A percentile compares a stretch with the other conserved stretches of the same genome.
Evolutionary conservation across 2,329 filamentous ascomycete species (phyloP).

Genomic region (Alternaria longipes): DNA sequence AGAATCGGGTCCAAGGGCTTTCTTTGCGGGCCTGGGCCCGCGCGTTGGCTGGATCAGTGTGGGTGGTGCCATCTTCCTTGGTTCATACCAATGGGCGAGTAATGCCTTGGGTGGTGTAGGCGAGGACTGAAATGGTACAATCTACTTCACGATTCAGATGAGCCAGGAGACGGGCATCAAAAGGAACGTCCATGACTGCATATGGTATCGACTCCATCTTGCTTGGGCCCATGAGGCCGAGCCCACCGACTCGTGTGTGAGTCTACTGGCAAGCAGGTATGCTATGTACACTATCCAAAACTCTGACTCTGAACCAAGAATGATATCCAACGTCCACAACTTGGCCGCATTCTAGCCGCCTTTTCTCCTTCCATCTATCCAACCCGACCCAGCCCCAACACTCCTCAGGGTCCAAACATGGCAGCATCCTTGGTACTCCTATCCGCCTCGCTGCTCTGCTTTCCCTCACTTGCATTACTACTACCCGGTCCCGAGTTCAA

Average conservation of each 20-base stretch:
- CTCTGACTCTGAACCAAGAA: background rate
- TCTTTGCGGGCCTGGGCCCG: constrained; percentile 81
- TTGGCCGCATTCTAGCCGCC: background rate
- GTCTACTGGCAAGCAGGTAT: background rate
- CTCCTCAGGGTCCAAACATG: constrained; percentile 25
- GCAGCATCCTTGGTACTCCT: constrained; percentile 32
- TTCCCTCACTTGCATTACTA: constrained; percentile 44
- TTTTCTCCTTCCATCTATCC: background rate
- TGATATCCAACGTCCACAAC: background rate
- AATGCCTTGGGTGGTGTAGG: constrained; percentile 70
- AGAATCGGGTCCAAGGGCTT: constrained; percentile 71
- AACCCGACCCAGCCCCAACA: background rate
- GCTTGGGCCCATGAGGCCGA: background rate
- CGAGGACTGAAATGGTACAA: constrained; percentile 13
- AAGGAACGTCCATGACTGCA: background rate
- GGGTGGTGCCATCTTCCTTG: constrained; percentile 92
- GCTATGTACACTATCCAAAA: constrained; percentile 9
- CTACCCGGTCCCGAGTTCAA: constrained; percentile 22
- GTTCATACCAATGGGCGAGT: constrained; percentile 88
- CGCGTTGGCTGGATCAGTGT: constrained; percentile 94
- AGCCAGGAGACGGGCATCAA: background rate
- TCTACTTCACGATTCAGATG: background rate
- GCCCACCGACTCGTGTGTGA: background rate
- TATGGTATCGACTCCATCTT: background rate
- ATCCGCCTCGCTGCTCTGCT: constrained; percentile 44